Evolutionary conservation across 2,329 filamentous ascomycete genomes (phyloP), one percentile per base, ranked within the genome.

Genomic region (Botrytis byssoidea): DNA sequence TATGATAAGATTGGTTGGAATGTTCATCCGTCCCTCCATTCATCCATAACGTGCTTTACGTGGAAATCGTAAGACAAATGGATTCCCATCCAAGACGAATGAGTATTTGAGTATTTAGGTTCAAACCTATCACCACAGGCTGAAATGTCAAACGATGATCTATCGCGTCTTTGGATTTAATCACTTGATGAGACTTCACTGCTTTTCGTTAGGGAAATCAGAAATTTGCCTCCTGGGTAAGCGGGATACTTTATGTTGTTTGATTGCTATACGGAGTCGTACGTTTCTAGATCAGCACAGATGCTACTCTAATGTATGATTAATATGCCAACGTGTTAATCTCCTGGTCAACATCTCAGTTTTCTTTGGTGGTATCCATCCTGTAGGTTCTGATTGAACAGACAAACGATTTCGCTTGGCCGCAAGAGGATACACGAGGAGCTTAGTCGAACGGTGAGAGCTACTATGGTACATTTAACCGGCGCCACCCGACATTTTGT

Each of bases 401-500:
- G 16, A 4, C 35, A 51, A 29, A 29, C n/a, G 46, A 65, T 55
- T 40, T 68, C 46, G 46, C 46, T 57, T 44, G 37, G 16, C 71
- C 63, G 12, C 29, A 72, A 48, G 29, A 42, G 51, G 71, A 44
- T 48, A 72, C 40, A 72, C 40, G 71, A 72, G 29, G 64, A 72
- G 64, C 29, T 63, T 60, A 71, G 59, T 35, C 20, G 37, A 37
- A 59, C 70, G 70, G 71, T 72, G 63, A 68, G 48, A 57, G 48
- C n/a, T 35, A 25, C 22, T 12, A 67, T 72, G 18, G 12, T 4
- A 25, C 16, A 46, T 72, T 72, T 72, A 72, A n/a, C 70, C 70
- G 70, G 61, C 37, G 20, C 35, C 60, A 51, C 70, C 46, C 44
- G 60, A 35, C 4, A 40, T 32, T 57, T 42, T 57, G 35, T 42